Percentiles rank a stretch among this genome's conserved stretches.
phyloP scores from a whole-genome alignment of 2,329 filamentous ascomycete genomes.

The Trichoderma sp. region DNA sequence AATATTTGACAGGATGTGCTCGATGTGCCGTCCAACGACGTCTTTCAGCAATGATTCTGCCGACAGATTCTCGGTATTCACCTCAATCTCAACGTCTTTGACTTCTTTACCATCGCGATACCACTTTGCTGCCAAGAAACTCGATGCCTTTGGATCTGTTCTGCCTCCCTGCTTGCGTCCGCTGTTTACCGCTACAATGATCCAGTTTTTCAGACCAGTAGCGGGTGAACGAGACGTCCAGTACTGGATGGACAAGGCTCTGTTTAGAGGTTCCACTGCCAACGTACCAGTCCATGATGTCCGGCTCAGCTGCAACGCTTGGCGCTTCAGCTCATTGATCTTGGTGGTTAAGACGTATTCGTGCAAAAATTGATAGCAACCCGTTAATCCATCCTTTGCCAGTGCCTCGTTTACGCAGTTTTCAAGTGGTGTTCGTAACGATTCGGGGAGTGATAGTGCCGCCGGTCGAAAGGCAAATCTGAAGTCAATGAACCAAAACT shows the following conservation, averaged over 20 bases:
- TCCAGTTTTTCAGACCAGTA: conserved; percentile 76
- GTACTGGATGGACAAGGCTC: conserved; percentile 85
- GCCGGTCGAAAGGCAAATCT: conserved; percentile 77
- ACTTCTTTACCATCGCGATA: conserved; percentile 79
- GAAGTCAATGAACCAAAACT: conserved; percentile 94
- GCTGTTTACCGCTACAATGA: conserved; percentile 79
- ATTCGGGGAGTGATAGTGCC: conserved; percentile 58
- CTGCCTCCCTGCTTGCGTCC: conserved; percentile 48
- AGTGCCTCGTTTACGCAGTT: conserved; percentile 69
- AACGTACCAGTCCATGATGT: conserved; percentile 76
- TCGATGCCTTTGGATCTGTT: conserved; percentile 46
- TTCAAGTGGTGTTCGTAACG: conserved; percentile 66
- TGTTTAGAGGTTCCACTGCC: conserved; percentile 74
- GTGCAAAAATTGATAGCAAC: conserved; percentile 84
- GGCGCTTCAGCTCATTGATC: conserved; percentile 75
- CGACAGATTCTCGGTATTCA: conserved; percentile 68
- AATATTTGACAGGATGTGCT: conserved; percentile 66
- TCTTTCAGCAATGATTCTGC: conserved; percentile 70
- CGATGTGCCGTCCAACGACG: conserved; percentile 73
- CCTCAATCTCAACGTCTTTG: conserved; percentile 61
- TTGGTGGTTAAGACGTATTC: conserved; percentile 88
- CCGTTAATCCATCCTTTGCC: conserved; percentile 65
- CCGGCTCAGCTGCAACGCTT: conserved; percentile 68
- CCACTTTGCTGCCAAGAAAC: conserved; percentile 69
- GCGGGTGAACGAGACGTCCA: conserved; percentile 63